phyloP scores from a whole-genome alignment of 2,329 filamentous ascomycete species.

The Penicillium italicum region DNA sequence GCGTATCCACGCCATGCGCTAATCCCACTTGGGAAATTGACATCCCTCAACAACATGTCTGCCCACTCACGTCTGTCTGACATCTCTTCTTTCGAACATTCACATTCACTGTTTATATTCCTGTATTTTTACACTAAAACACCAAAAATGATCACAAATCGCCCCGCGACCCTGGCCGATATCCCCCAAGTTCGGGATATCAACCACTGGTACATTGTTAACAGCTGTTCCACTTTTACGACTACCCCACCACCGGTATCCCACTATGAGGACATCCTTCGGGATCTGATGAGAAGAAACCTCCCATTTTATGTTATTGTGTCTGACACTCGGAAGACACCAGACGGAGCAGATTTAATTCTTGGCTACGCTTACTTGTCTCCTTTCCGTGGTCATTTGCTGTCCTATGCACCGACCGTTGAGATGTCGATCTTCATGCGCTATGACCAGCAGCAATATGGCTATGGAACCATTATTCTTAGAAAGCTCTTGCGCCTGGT shows the following conservation, averaged over 20 bases:
- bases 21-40: neutral
- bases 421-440: constrained; percentile 42
- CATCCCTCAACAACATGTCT: neutral
- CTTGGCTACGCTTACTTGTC: constrained; percentile 38
- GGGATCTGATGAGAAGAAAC: constrained; percentile 22
- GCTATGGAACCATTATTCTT: constrained; percentile 35
- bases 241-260: constrained; percentile 27
- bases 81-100: neutral
- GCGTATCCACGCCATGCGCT: neutral
- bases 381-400: constrained; percentile 35
- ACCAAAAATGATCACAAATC: constrained; percentile 23
- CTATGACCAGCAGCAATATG: constrained; percentile 29
- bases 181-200: constrained; percentile 36
- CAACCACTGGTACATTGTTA: constrained; percentile 37
- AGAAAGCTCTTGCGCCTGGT: constrained; percentile 29
- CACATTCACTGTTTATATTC: neutral
- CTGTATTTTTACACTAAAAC: neutral
- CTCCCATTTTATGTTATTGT: constrained; percentile 41
- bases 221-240: constrained; percentile 35
- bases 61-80: neutral
- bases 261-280: constrained; percentile 29
- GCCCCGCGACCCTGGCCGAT: constrained; percentile 31
- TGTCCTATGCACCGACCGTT: constrained; percentile 41
- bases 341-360: constrained; percentile 14
- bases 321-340: constrained; percentile 10